These are phyloP conservation scores for Rhizopogon roseolus DNA, from an alignment of 768 basidiomycete species.

Conservation along the genomic window DNA sequence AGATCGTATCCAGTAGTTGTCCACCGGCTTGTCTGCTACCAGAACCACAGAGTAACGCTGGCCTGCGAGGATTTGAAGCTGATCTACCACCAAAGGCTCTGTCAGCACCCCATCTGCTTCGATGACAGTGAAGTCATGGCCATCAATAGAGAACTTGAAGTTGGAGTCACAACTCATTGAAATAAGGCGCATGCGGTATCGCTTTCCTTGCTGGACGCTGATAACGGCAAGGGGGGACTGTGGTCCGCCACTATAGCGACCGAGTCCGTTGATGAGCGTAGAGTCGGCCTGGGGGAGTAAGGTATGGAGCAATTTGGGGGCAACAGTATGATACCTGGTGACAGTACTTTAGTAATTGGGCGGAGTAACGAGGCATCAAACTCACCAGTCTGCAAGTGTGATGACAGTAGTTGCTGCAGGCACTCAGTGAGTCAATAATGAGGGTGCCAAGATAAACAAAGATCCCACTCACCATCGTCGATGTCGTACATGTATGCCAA, in stretches of 20 bases:
- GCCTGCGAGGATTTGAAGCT: conserved; percentile 32
- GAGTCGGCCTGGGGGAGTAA: conserved; percentile 16
- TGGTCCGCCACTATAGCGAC: conserved; percentile 32
- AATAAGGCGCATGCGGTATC: conserved; percentile 35
- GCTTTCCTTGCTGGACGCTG: conserved; percentile 24
- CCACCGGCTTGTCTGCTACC: conserved; percentile 27
- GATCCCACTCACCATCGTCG: conserved; percentile 30
- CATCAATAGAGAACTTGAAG: conserved; percentile 42
- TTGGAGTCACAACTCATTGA: conserved; percentile 36
- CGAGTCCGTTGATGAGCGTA: conserved; percentile 35
- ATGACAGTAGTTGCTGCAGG: conserved; percentile 34
- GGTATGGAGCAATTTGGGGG: conserved; percentile 17
- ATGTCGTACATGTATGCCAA: conserved; percentile 33
- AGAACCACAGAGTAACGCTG: conserved; percentile 27
- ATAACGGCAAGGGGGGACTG: conserved; percentile 29
- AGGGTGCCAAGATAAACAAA: no score
- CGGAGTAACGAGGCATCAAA: not conserved
- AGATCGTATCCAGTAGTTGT: conserved; percentile 47
- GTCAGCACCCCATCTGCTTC: conserved; percentile 40
- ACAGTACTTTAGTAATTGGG: not conserved
- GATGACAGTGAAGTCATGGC: conserved; percentile 40
- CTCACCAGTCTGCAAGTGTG: conserved; percentile 36
- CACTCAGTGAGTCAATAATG: not conserved
- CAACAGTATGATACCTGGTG: conserved; percentile 13
- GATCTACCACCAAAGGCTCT: conserved; percentile 36